Conservation (phyloP, 257 asterid genomes). For the Prunella vulgaris region DNA sequence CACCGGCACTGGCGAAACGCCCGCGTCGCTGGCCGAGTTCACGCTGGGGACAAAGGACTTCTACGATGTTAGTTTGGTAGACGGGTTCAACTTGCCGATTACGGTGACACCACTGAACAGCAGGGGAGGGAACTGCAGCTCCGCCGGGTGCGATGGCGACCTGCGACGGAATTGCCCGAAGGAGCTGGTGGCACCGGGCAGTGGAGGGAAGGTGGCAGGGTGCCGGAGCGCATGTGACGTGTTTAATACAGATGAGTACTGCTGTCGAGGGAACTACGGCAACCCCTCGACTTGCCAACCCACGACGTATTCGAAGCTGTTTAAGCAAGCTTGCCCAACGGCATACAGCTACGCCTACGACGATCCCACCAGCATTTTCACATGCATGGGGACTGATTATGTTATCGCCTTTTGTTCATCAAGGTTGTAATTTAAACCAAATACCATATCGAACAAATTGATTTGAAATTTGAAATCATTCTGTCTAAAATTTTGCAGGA, state of each 20-base stretch:
- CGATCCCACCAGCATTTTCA: constrained; percentile 77
- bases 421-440: constrained; percentile 33
- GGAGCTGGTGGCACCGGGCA: constrained; percentile 51
- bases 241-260: constrained; percentile 79
- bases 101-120: constrained; percentile 69
- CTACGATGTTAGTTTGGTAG: constrained; percentile 91
- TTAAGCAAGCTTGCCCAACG: constrained; percentile 71
- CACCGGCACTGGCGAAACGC: constrained; percentile 59
- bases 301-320: constrained; percentile 62
- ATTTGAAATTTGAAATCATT: neutral
- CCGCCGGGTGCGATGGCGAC: constrained; percentile 74
- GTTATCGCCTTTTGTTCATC: constrained; percentile 66
- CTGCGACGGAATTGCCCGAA: constrained; percentile 56
- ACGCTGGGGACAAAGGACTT: constrained; percentile 59
- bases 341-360: constrained; percentile 95
- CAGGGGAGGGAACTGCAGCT: constrained; percentile 71
- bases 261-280: constrained; percentile 73
- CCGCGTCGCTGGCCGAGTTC: constrained; percentile 84
- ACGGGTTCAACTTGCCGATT: constrained; percentile 80
- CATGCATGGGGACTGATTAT: constrained; percentile 65
- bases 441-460: too few species aligned
- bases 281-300: constrained; percentile 76
- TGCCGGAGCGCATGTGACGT: constrained; percentile 93
- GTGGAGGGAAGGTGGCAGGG: constrained; percentile 50
- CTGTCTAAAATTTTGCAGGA: constrained; percentile 36